Evolutionary conservation across 2,329 filamentous ascomycete genomes (phyloP).

Genomic region (Ceratocystis destructans): DNA sequence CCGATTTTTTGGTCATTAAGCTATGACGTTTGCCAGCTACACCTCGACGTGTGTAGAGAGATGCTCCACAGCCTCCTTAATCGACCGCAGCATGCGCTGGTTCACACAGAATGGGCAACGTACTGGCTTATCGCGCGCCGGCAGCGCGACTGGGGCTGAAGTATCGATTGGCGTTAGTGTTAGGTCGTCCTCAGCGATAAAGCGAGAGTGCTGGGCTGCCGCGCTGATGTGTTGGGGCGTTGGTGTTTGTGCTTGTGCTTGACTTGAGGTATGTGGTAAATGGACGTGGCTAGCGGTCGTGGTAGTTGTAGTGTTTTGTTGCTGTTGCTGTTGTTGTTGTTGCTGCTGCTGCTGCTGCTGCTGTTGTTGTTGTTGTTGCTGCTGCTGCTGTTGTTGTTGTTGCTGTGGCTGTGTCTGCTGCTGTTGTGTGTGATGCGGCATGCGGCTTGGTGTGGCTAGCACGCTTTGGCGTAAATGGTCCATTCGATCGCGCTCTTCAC

Average conservation of each 20-base stretch:
- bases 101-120: constrained; percentile 50
- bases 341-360: background rate
- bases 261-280: background rate
- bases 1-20: too few relatives aligned
- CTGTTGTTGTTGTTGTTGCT: background rate
- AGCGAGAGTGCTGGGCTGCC: constrained; percentile 18
- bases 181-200: constrained; percentile 28
- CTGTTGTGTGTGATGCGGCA: background rate
- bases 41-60: constrained; percentile 49
- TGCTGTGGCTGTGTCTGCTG: background rate
- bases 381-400: background rate
- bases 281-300: background rate
- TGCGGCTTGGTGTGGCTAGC: constrained; percentile 21
- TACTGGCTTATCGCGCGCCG: constrained; percentile 36
- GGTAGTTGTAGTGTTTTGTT: background rate
- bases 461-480: constrained; percentile 28
- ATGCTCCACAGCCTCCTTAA: constrained; percentile 50
- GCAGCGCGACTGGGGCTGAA: constrained; percentile 33
- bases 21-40: constrained; percentile 22
- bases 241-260: constrained; percentile 9
- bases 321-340: background rate
- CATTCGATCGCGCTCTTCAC: constrained; percentile 38
- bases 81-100: constrained; percentile 44
- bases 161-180: constrained; percentile 43
- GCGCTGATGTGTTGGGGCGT: constrained; percentile 20